These are phyloP conservation scores for Carex parvula DNA, from an alignment of 176 grass and related monocot genomes.

Conservation along the genomic window DNA sequence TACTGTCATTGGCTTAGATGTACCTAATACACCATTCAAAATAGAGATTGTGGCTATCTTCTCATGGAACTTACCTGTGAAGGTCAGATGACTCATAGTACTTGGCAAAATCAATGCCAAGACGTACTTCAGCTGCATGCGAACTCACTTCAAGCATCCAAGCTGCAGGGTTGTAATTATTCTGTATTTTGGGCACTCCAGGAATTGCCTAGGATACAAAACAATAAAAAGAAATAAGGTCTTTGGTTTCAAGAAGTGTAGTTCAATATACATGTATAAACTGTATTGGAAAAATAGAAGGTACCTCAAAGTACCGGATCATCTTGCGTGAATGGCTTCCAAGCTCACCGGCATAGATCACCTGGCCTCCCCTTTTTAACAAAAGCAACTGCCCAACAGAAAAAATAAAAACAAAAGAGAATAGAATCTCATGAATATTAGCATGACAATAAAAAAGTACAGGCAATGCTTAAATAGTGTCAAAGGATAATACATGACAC, in stretches of 20 bases:
- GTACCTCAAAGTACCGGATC: conserved; percentile 94
- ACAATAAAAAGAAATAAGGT: not conserved
- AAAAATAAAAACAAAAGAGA: not conserved
- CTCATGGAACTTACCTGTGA: conserved; percentile 47
- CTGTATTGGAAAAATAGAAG: not conserved
- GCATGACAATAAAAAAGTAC: not conserved
- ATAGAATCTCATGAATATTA: not conserved
- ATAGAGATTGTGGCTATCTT: not conserved
- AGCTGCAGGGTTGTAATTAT: conserved; percentile 91
- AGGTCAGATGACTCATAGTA: conserved; percentile 74
- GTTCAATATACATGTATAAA: not conserved
- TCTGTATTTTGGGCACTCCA: conserved; percentile 88
- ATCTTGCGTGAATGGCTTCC: conserved; percentile 80
- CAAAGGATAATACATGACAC: not conserved
- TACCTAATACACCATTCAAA: not conserved
- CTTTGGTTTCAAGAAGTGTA: not conserved
- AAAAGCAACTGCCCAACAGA: conserved; percentile 55
- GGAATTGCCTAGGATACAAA: conserved; percentile 63
- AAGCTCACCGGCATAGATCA: conserved; percentile 82
- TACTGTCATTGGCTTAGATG: not conserved
- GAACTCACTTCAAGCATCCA: conserved; percentile 99
- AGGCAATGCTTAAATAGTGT: not conserved
- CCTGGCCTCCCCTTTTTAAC: conserved; percentile 97
- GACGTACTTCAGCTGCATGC: conserved; percentile 72
- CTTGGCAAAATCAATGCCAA: conserved; percentile 72